These are phyloP conservation scores for Hyaloraphidium curvatum DNA, from an alignment of 192 early-diverging fungal genomes.

Conservation along the genomic window DNA sequence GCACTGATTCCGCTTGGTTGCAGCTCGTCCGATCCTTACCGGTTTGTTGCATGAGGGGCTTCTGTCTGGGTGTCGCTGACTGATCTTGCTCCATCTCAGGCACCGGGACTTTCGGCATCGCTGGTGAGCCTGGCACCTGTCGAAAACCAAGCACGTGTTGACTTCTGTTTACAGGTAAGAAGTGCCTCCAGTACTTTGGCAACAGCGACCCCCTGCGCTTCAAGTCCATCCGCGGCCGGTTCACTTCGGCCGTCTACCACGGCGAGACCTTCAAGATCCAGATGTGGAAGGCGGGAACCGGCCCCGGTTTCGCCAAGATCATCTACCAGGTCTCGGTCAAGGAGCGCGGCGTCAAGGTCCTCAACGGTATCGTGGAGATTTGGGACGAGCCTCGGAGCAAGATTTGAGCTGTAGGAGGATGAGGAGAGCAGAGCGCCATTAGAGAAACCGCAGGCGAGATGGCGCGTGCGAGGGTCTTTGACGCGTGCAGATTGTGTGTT, in stretches of 20 bases:
- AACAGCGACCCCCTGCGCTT: slow-evolving; percentile 60
- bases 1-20: no score
- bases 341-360: slow-evolving; percentile 73
- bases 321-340: slow-evolving; percentile 85
- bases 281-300: slow-evolving; percentile 89
- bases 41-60: no score
- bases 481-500: no score
- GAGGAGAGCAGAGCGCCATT: no score
- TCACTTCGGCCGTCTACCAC: slow-evolving; percentile 72
- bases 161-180: no score
- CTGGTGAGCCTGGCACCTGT: slow-evolving; percentile 77
- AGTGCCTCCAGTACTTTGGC: slow-evolving; percentile 39
- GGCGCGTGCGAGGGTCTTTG: no score
- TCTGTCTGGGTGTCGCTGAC: no score
- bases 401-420: no score
- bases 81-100: no score
- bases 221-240: slow-evolving; percentile 28
- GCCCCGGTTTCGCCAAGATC: slow-evolving; percentile 61
- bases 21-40: slow-evolving; percentile 89
- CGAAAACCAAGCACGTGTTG: slow-evolving; percentile 53
- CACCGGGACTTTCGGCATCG: slow-evolving; percentile 77
- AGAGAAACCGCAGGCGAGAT: no score
- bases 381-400: no score
- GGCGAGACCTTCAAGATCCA: slow-evolving; percentile 96
- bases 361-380: no score